Percentiles rank a stretch among this genome's conserved stretches.
These are phyloP conservation scores for Bipolaris oryzae DNA, from an alignment of 2,329 filamentous ascomycete genomes.

Conservation along the genomic window DNA sequence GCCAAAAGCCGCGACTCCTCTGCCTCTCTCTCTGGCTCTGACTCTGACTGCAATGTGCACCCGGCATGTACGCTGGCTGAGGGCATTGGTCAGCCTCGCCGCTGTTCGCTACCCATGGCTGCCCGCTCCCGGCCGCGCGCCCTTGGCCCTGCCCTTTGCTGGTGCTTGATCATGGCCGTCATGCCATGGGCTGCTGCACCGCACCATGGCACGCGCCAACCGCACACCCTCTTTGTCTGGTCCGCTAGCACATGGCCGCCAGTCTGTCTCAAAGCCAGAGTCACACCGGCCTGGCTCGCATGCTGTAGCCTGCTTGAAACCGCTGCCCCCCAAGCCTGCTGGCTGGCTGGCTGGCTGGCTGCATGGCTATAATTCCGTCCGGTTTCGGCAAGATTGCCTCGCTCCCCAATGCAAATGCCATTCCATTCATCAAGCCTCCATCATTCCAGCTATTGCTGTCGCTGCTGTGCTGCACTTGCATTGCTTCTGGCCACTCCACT, in stretches of 20 bases:
- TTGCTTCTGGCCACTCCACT: too few species aligned
- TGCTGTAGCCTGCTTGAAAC: constrained; percentile 37
- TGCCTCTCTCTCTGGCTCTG: neutral
- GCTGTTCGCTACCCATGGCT: too few species aligned
- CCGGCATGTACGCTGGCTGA: neutral
- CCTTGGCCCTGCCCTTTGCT: constrained; percentile 7
- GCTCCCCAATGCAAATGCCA: too few species aligned
- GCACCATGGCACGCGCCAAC: constrained; percentile 28
- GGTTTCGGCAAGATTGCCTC: constrained; percentile 32
- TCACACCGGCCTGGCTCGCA: constrained; percentile 32
- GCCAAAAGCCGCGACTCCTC: constrained; percentile 32
- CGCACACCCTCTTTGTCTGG: constrained; percentile 39
- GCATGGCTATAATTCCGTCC: constrained; percentile 34
- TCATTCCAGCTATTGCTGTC: too few species aligned
- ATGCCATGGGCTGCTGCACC: constrained; percentile 11
- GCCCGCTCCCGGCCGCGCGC: constrained; percentile 33
- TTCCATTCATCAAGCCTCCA: too few species aligned
- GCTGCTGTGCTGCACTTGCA: too few species aligned
- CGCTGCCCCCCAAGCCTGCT: constrained; percentile 10
- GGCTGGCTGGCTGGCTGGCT: constrained; percentile 12
- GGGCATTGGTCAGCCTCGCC: constrained; percentile 31
- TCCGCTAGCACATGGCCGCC: constrained; percentile 27
- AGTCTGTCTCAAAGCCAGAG: constrained; percentile 30
- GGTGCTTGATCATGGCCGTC: neutral
- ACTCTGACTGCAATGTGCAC: constrained; percentile 27